These are phyloP conservation scores for Solanum chacoense DNA, from an alignment of 305 asterid species.

Conservation along the genomic window DNA sequence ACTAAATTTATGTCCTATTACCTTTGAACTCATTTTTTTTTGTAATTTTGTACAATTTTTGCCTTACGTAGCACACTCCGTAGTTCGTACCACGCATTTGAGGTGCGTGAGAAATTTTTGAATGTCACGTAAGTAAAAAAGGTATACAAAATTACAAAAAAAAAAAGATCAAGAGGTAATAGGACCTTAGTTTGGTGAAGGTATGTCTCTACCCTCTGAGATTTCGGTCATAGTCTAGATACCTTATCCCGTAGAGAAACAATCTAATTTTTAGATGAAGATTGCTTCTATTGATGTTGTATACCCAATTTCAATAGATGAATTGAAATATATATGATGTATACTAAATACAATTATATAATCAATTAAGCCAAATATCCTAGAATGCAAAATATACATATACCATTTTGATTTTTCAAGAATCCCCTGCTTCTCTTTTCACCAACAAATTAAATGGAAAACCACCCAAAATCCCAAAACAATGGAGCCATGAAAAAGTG, in stretches of 20 bases:
- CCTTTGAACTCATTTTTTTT: no score
- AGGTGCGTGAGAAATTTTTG: no score
- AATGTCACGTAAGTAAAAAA: no score
- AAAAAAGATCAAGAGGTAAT: no score
- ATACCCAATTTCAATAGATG: not conserved
- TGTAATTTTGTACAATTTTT: no score
- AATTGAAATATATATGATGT: not conserved
- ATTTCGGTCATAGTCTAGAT: no score
- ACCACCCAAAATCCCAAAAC: conserved; percentile 8
- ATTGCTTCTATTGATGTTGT: not conserved
- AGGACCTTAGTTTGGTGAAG: no score
- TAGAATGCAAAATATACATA: not conserved
- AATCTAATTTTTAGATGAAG: not conserved
- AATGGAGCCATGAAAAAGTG: conserved; percentile 14
- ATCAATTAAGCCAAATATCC: not conserved
- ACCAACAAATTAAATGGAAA: not conserved
- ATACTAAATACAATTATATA: not conserved
- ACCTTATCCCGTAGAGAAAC: not conserved
- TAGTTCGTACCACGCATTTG: no score
- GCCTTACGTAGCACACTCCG: no score
- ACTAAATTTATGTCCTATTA: no score
- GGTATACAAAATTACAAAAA: no score
- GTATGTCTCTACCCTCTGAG: no score
- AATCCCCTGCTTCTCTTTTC: not conserved
- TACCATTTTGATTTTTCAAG: not conserved